Evolutionary conservation across 768 basidiomycete species (phyloP).

Genomic region (Boletus sp.): DNA sequence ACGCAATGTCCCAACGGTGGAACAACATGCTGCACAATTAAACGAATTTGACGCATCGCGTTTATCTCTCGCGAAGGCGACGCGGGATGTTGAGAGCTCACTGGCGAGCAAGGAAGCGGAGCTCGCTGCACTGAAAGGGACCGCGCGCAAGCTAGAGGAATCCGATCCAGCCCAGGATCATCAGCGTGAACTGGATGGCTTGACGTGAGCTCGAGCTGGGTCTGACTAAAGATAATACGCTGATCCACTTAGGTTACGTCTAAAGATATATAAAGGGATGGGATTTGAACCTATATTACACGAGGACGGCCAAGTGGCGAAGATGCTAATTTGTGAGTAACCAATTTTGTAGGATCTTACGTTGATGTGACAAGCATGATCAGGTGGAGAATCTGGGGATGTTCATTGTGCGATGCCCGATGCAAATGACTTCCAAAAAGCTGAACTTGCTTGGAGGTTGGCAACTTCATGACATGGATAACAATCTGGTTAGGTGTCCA

Average conservation of each 20-base stretch:
- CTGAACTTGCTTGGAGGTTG: constrained; percentile 36
- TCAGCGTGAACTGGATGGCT: constrained; percentile 64
- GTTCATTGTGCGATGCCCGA: constrained; percentile 35
- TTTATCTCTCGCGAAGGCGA: constrained; percentile 68
- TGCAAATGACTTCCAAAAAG: constrained; percentile 27
- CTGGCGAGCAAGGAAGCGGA: constrained; percentile 70
- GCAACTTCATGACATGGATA: constrained; percentile 30
- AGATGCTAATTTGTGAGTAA: constrained; percentile 69
- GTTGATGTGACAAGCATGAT: neutral
- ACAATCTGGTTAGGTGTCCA: neutral
- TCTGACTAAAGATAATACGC: neutral
- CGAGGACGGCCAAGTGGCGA: constrained; percentile 47
- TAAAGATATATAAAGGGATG: constrained; percentile 66
- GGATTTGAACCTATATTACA: constrained; percentile 69
- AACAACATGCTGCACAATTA: constrained; percentile 56
- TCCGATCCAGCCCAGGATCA: constrained; percentile 75
- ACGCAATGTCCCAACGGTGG: constrained; percentile 62
- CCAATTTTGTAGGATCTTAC: neutral
- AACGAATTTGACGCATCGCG: constrained; percentile 65
- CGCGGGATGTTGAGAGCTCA: constrained; percentile 67
- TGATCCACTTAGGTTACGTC: constrained; percentile 49
- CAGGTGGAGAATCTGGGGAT: constrained; percentile 48
- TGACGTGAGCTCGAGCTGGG: constrained; percentile 46
- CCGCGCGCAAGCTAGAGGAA: constrained; percentile 56
- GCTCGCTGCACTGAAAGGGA: constrained; percentile 65